Conservation (phyloP, 176 grass and related monocot species). For the Microstegium vimineum region DNA sequence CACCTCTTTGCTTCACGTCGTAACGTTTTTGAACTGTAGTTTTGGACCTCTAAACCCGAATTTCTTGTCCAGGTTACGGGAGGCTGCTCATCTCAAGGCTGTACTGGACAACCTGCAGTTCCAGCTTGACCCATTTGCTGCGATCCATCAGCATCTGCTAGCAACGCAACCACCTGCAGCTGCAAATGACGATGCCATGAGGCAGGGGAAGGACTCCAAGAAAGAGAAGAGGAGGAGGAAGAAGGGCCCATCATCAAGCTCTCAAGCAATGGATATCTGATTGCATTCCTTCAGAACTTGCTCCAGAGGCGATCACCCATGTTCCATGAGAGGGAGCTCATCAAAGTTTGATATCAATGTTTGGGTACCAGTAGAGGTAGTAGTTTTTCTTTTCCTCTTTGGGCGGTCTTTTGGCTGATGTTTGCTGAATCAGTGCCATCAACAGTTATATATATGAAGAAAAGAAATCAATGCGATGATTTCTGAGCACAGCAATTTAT, state of each 20-base stretch:
- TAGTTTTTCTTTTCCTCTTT: too few species aligned
- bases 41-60: not conserved
- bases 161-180: slow-evolving; percentile 46
- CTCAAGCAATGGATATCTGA: slow-evolving; percentile 48
- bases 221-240: slow-evolving; percentile 34
- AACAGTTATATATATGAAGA: too few species aligned
- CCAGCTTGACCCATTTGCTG: slow-evolving; percentile 39
- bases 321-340: not conserved
- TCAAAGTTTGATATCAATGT: not conserved
- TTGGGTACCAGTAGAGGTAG: not conserved
- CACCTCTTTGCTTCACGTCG: not conserved
- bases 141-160: slow-evolving; percentile 59
- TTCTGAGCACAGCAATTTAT: not conserved
- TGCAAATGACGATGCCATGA: not conserved
- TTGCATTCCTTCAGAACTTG: not conserved
- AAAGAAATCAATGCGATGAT: not conserved
- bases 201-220: slow-evolving; percentile 6
- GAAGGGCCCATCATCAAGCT: slow-evolving; percentile 1
- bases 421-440: too few species aligned
- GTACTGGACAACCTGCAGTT: slow-evolving; percentile 46
- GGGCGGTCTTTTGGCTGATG: too few species aligned
- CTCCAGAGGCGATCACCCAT: not conserved
- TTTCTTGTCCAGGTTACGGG: slow-evolving; percentile 32
- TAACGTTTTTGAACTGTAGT: not conserved
- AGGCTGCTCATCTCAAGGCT: slow-evolving; percentile 48